Evolutionary conservation across 345 rosid species (phyloP).

Genomic region (Linum tenue): DNA sequence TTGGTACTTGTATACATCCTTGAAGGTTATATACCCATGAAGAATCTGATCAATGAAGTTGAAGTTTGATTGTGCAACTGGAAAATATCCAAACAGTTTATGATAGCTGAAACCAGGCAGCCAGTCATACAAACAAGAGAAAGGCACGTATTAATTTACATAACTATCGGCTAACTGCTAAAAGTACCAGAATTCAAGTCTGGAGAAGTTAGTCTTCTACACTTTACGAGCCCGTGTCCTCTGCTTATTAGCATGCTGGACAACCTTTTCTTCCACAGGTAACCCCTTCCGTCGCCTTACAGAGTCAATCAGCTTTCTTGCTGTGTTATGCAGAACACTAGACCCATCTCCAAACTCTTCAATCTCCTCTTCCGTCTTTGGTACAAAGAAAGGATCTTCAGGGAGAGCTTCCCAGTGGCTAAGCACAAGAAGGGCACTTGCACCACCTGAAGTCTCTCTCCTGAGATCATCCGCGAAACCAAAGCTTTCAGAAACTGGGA

Average conservation of each 20-base stretch:
- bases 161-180: no score
- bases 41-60: no score
- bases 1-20: no score
- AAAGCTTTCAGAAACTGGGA: slow-evolving; percentile 80
- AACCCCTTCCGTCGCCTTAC: slow-evolving; percentile 74
- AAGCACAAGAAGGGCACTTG: slow-evolving; percentile 75
- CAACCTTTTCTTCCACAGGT: slow-evolving; percentile 81
- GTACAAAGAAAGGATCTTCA: slow-evolving; percentile 86
- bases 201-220: slow-evolving; percentile 8
- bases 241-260: slow-evolving; percentile 77
- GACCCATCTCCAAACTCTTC: slow-evolving; percentile 91
- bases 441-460: slow-evolving; percentile 79
- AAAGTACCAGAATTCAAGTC: no score
- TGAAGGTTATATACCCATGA: no score
- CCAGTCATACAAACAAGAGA: no score
- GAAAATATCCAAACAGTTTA: no score
- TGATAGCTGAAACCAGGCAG: no score
- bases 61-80: no score
- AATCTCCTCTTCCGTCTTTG: slow-evolving; percentile 76
- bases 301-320: slow-evolving; percentile 72
- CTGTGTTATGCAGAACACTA: slow-evolving; percentile 71
- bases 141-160: no score
- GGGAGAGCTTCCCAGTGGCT: slow-evolving; percentile 86
- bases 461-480: slow-evolving; percentile 86
- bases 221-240: slow-evolving; percentile 78